These are phyloP conservation scores for Vitis rotundifolia DNA, from an alignment of 164 flowering plant genomes.

Conservation along the genomic window DNA sequence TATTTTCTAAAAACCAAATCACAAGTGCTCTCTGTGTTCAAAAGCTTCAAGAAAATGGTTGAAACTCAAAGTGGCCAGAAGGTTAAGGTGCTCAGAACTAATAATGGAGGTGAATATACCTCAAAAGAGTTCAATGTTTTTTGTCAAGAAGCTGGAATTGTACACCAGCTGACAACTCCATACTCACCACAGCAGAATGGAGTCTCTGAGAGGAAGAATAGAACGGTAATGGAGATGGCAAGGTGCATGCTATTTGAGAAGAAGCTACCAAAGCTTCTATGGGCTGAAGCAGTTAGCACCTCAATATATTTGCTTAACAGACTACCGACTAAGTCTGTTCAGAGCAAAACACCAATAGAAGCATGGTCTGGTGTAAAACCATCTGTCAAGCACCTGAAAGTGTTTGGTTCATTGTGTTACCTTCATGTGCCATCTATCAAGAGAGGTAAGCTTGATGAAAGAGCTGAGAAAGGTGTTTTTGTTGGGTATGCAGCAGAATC, in stretches of 20 bases:
- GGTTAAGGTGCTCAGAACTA: background rate
- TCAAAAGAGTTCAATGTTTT: background rate
- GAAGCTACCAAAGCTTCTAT: background rate
- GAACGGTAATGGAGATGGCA: background rate
- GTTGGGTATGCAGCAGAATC: background rate
- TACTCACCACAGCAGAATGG: conserved; percentile 3
- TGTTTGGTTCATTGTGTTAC: conserved; percentile 1
- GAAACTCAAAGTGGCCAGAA: background rate
- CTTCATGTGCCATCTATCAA: background rate
- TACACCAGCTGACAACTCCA: background rate
- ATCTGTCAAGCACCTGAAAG: background rate
- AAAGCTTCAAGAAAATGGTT: background rate
- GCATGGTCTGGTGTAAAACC: background rate
- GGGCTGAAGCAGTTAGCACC: background rate
- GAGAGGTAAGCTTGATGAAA: conserved; percentile 3
- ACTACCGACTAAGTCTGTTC: background rate
- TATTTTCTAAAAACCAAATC: background rate
- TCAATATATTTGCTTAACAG: background rate
- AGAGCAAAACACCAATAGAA: background rate
- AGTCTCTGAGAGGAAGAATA: conserved; percentile 1
- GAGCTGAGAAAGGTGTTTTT: background rate
- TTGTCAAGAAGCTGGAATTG: background rate
- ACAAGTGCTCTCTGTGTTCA: background rate
- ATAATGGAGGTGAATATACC: background rate
- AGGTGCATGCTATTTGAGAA: conserved; percentile 3